Percentiles rank a stretch among this genome's conserved stretches.
These are phyloP conservation scores for Fraxinus quadrangulata DNA, from an alignment of 257 asterid species.

Conservation along the genomic window DNA sequence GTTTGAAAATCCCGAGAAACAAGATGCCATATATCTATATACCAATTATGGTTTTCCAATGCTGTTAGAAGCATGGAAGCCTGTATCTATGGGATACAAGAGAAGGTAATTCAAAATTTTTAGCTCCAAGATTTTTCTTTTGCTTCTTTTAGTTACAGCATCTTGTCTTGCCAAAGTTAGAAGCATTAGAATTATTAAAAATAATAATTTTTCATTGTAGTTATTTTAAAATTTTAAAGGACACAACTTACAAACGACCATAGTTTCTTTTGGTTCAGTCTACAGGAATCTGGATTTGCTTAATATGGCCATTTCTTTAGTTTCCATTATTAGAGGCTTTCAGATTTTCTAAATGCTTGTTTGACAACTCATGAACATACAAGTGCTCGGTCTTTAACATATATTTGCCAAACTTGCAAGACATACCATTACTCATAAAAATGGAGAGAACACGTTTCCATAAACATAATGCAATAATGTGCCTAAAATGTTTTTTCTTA, in stretches of 20 bases:
- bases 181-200: neutral
- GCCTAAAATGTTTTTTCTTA: neutral
- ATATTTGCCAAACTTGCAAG: neutral
- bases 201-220: neutral
- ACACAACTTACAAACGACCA: neutral
- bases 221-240: neutral
- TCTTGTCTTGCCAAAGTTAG: neutral
- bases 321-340: neutral
- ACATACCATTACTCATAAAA: neutral
- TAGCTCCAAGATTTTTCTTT: conserved; percentile 1
- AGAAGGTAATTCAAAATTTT: conserved; percentile 53
- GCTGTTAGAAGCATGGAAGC: conserved; percentile 90
- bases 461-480: neutral
- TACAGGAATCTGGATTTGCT: neutral
- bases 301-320: neutral
- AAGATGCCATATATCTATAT: conserved; percentile 19
- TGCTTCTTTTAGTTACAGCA: neutral
- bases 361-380: neutral
- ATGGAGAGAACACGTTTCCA: neutral
- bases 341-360: neutral
- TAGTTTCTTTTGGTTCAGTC: neutral
- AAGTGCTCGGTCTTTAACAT: neutral
- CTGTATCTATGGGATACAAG: conserved; percentile 89
- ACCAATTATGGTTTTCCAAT: conserved; percentile 37
- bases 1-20: conserved; percentile 41